These are phyloP conservation scores for Trichoderma asperellum DNA, from an alignment of 2,329 filamentous ascomycete species.

Conservation along the genomic window DNA sequence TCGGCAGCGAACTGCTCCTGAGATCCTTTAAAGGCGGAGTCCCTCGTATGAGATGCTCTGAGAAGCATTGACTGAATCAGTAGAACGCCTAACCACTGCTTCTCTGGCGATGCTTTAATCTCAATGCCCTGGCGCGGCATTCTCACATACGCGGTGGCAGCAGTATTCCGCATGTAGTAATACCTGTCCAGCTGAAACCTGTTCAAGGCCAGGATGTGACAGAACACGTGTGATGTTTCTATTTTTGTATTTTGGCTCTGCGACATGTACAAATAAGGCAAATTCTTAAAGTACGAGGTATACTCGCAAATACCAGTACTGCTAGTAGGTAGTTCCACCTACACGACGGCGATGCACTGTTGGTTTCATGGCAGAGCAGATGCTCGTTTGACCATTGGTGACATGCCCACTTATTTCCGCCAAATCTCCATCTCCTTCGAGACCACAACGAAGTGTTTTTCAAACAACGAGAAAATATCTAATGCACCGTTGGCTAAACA, in stretches of 20 bases:
- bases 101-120: constrained; percentile 6
- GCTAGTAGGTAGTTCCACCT: neutral
- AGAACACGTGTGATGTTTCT: constrained; percentile 19
- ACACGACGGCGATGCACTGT: neutral
- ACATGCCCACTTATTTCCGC: neutral
- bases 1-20: constrained; percentile 12
- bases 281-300: neutral
- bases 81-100: constrained; percentile 13
- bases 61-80: neutral
- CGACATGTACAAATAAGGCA: neutral
- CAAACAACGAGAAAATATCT: neutral
- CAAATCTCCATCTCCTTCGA: neutral
- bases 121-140: neutral
- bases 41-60: neutral
- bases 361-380: neutral
- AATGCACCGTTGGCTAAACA: neutral
- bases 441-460: neutral
- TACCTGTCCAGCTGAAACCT: constrained; percentile 16
- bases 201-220: neutral
- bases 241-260: constrained; percentile 12
- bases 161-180: neutral
- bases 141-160: no score
- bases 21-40: constrained; percentile 2
- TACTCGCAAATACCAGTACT: no score
- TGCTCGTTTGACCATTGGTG: neutral